phyloP scores from a whole-genome alignment of 1,284 basidiomycete species.

The Ceratobasidium sp. region DNA sequence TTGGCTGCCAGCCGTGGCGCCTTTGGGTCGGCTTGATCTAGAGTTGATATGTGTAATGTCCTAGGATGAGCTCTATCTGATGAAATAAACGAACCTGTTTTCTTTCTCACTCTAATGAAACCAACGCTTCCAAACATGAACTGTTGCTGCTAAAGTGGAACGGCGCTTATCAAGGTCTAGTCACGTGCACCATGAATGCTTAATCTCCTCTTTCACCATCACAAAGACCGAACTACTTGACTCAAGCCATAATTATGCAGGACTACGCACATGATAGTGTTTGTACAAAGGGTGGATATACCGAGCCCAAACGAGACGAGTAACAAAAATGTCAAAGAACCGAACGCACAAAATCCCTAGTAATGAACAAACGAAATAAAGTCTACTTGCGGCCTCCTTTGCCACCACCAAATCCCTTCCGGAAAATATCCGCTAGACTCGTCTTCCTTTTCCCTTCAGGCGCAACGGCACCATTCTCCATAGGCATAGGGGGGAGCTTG shows the following conservation, averaged over 20 bases:
- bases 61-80: background rate
- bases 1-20: slow-evolving; percentile 75
- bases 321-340: background rate
- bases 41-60: background rate
- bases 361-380: slow-evolving; percentile 19
- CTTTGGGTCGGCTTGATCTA: slow-evolving; percentile 56
- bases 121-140: too few relatives aligned
- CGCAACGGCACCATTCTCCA: slow-evolving; percentile 25
- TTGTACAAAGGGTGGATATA: slow-evolving; percentile 28
- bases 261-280: slow-evolving; percentile 3
- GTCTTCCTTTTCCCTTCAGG: slow-evolving; percentile 27
- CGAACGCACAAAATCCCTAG: slow-evolving; percentile 1
- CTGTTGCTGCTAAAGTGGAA: background rate
- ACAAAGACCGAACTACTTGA: background rate
- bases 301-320: background rate
- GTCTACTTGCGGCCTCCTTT: slow-evolving; percentile 33
- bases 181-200: background rate
- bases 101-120: too few relatives aligned
- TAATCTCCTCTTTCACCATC: background rate
- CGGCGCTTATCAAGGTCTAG: background rate
- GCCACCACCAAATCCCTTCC: slow-evolving; percentile 11
- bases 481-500: slow-evolving; percentile 39
- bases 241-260: slow-evolving; percentile 19
- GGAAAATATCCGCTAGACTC: slow-evolving; percentile 38
- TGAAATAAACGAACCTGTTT: too few relatives aligned